Conservation (phyloP, 2,329 filamentous ascomycete genomes). For the Stachybotrys elegans region DNA sequence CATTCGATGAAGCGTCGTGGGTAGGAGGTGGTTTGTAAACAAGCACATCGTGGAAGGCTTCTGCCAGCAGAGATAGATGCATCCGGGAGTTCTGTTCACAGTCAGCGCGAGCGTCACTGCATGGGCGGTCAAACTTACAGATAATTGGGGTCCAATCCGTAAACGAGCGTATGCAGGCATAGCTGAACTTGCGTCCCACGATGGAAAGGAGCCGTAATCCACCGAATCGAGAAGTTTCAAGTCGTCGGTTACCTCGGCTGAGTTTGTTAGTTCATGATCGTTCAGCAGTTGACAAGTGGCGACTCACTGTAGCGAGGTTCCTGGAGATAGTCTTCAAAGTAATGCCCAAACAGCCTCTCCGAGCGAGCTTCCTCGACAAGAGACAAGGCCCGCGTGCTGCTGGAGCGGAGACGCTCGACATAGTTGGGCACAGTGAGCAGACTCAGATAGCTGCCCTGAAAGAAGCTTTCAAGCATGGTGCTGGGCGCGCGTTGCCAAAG, state of each 20-base stretch:
- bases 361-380: conserved; percentile 46
- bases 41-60: conserved; percentile 47
- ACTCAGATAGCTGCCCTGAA: conserved; percentile 45
- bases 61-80: conserved; percentile 43
- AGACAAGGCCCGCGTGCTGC: conserved; percentile 48
- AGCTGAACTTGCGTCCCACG: conserved; percentile 34
- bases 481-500: conserved; percentile 41
- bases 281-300: neutral
- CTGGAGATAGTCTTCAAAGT: conserved; percentile 34
- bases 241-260: conserved; percentile 37
- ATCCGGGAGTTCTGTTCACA: conserved; percentile 38
- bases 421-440: conserved; percentile 43
- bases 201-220: conserved; percentile 49
- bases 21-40: conserved; percentile 42
- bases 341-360: conserved; percentile 35
- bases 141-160: conserved; percentile 45
- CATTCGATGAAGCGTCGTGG: conserved; percentile 40
- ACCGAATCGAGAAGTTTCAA: conserved; percentile 36
- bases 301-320: conserved; percentile 41
- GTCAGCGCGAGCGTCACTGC: conserved; percentile 9
- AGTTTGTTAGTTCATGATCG: conserved; percentile 8
- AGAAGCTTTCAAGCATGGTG: conserved; percentile 40
- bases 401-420: conserved; percentile 37
- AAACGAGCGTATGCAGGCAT: conserved; percentile 38
- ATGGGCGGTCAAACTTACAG: conserved; percentile 30